Evolutionary conservation across 768 basidiomycete genomes (phyloP).

Genomic region (Mycena alexandri): DNA sequence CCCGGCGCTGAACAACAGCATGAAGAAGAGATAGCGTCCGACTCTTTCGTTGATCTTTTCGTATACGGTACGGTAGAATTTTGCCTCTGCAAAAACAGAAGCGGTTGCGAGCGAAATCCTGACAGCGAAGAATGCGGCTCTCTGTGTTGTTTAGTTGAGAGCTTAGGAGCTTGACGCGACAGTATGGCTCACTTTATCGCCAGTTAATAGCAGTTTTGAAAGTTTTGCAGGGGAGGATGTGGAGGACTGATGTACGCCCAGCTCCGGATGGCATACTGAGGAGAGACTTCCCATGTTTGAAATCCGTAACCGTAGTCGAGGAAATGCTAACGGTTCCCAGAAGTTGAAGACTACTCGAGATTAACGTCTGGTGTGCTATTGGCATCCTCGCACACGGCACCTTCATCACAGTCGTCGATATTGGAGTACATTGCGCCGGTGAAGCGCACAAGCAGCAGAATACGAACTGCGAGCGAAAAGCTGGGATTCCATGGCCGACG

Average conservation of each 20-base stretch:
- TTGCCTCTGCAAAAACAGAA: conserved; percentile 82
- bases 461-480: conserved; percentile 85
- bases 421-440: conserved; percentile 94
- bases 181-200: conserved; percentile 73
- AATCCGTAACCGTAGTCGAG: conserved; percentile 88
- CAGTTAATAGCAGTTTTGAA: conserved; percentile 62
- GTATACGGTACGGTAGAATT: conserved; percentile 84
- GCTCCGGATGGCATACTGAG: conserved; percentile 90
- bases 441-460: conserved; percentile 85
- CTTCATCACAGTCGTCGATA: conserved; percentile 97
- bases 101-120: conserved; percentile 83
- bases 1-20: conserved; percentile 86
- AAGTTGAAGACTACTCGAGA: conserved; percentile 89
- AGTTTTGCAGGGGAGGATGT: conserved; percentile 77
- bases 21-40: conserved; percentile 94
- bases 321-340: conserved; percentile 98
- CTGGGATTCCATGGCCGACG: conserved; percentile 88
- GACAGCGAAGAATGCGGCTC: conserved; percentile 90
- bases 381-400: conserved; percentile 51
- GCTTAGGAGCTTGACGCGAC: neutral
- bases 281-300: conserved; percentile 98
- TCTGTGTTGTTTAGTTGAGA: conserved; percentile 58
- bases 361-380: conserved; percentile 19
- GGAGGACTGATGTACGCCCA: conserved; percentile 94
- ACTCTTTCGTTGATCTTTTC: conserved; percentile 89